Evolutionary conservation across 2,329 filamentous ascomycete genomes (phyloP), one percentile per base, ranked within the genome.

Genomic region (Fusarium torulosum): DNA sequence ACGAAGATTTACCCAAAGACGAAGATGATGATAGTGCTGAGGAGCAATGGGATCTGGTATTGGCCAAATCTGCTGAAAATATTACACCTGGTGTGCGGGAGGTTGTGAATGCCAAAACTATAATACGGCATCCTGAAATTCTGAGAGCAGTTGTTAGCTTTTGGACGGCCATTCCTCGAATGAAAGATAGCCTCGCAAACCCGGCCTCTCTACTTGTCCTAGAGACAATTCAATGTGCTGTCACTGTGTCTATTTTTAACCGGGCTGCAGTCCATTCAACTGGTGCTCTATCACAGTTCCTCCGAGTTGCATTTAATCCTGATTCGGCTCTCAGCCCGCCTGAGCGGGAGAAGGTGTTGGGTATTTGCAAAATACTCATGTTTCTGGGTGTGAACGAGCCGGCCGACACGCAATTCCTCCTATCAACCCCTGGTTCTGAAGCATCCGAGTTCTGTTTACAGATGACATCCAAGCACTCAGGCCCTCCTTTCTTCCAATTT

Each of bases 401-500:
- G n/a, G 88, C 92, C 44, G 94, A 97, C 81, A 92, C 93, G 17
- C 90, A 94, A 73, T 89, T 90, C 63, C 84, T 99, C 29, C 77
- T 90, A 37, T 82, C 84, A 14, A 83, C 81, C 27, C 78, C 84
- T 10, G 84, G 85, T 3, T 71, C 83, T 8, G 80, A 81, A 46
- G 84, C 86, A 1, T 85, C 92, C 14, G 86, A 90, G 49, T 96
- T 97, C 74, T 87, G 84, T 66, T 82, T 97, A 20, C 85, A 89
- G 52, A 90, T 92, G 75, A 87, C 96, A 68, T 88, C 89, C 66
- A 85, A 85, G 47, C 93, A 95, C 60, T 89, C 90, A 67, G 87
- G 89, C 15, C 93, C 96, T 7, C 88, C 94, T 0, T 94, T 92
- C 76, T 91, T 99, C 70, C 94, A 98, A 72, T 98, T 99, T 78